Evolutionary conservation across 2,329 filamentous ascomycete species (phyloP), one percentile per base, ranked within the genome.

Genomic region (Eurotiales sp.): DNA sequence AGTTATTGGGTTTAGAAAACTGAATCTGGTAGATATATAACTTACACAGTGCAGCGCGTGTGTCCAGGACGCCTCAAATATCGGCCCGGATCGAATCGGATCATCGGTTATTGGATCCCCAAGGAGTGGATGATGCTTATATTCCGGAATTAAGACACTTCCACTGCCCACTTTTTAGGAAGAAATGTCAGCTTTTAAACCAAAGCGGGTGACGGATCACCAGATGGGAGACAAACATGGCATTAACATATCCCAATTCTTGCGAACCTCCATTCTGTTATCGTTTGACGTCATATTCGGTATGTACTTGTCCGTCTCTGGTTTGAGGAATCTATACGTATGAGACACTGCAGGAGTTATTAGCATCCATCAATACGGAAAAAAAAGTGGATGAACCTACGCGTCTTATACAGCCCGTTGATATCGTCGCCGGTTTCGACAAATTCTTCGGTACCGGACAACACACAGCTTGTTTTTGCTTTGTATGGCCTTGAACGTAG

Each of bases 261-360:
- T 45, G 4, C 49, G 32, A 45, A 51, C 17, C 12, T 51, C 49
- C 40, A 39, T 39, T 32, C 49, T 27, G 32, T 51, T 51, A 10
- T 40, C 49, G 15, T 51, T 45, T 2, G 41, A 45, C 7, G 49
- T 51, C 41, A 51, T 51, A 39, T 51, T 51, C 8, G 49, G 49
- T 14, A 51, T 29, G 30, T 51, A 51, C 25, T 51, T 51, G 7
- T 46, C 41, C 2, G 42, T 25, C 17, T 51, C 41, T 7, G 41
- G 41, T 11, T 51, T 51, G 40, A 51, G 49, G 30, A 30, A 51
- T 2, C 30, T 51, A 23, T 51, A 51, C 8, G 49, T 39, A 19
- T 51, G 49, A 8, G 41, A 51, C 22, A 45, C 41, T 51, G 15
- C 10, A 14, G 4, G 12, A n/a, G n/a, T n/a, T n/a, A 10, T 32